These are phyloP conservation scores for Heteromeles arbutifolia DNA, from an alignment of 306 rosid genomes.

Conservation along the genomic window DNA sequence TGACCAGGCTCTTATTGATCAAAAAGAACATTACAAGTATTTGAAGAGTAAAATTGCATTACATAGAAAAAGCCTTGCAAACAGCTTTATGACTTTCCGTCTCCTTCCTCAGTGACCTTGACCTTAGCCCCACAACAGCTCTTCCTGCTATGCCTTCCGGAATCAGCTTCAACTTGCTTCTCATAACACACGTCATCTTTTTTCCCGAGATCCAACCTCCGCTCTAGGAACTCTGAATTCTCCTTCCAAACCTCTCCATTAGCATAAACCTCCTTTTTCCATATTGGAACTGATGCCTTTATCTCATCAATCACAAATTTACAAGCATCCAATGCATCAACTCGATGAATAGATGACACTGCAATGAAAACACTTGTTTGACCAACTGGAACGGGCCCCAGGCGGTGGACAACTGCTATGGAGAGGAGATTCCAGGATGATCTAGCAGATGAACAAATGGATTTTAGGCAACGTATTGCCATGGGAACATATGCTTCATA, in stretches of 20 bases:
- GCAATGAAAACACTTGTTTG: constrained; percentile 72
- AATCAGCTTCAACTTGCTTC: constrained; percentile 20
- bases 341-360: constrained; percentile 66
- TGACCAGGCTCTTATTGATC: too few relatives aligned
- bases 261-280: constrained; percentile 89
- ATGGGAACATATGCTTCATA: constrained; percentile 84
- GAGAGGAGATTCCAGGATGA: constrained; percentile 71
- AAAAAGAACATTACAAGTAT: too few relatives aligned
- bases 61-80: too few relatives aligned
- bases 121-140: constrained; percentile 57
- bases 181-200: constrained; percentile 23
- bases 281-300: constrained; percentile 84
- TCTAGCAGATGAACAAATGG: constrained; percentile 70
- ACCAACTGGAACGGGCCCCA: constrained; percentile 75
- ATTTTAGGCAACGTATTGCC: constrained; percentile 65
- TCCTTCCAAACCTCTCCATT: constrained; percentile 98
- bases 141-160: constrained; percentile 26
- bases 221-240: constrained; percentile 72
- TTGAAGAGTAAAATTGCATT: too few relatives aligned
- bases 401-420: constrained; percentile 72
- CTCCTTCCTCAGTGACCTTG: constrained; percentile 37
- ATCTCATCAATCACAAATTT: constrained; percentile 72
- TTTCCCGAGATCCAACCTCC: constrained; percentile 50
- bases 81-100: too few relatives aligned
- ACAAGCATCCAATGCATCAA: constrained; percentile 75